phyloP scores from a whole-genome alignment of 2,329 filamentous ascomycete species.

The Phaeosphaeriaceae sp. region DNA sequence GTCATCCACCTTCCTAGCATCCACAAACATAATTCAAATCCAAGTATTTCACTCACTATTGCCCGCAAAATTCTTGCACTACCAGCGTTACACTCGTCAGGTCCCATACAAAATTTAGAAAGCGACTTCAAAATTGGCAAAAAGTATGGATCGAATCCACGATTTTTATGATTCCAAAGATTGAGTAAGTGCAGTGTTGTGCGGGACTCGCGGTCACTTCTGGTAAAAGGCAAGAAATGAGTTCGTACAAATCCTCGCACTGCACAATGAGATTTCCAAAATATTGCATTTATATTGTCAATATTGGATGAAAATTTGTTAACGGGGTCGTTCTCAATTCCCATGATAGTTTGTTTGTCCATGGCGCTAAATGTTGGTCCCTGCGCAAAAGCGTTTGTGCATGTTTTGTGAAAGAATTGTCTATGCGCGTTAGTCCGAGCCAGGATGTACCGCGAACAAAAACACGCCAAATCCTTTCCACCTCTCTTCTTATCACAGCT shows the following conservation, averaged over 20 bases:
- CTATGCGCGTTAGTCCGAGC: slow-evolving; percentile 13
- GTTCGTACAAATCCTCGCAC: slow-evolving; percentile 75
- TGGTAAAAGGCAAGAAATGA: slow-evolving; percentile 83
- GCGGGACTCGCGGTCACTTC: slow-evolving; percentile 74
- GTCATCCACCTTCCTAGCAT: too few relatives aligned
- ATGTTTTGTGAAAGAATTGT: slow-evolving; percentile 4
- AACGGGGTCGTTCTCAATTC: not conserved
- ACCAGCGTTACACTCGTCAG: not conserved
- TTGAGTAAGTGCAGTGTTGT: slow-evolving; percentile 64
- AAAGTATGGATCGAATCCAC: slow-evolving; percentile 54
- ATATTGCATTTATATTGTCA: slow-evolving; percentile 26
- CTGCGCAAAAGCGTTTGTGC: not conserved
- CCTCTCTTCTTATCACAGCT: too few relatives aligned
- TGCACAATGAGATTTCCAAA: slow-evolving; percentile 51
- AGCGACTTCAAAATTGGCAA: slow-evolving; percentile 26
- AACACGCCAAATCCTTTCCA: too few relatives aligned
- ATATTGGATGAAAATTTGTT: too few relatives aligned
- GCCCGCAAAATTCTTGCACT: not conserved
- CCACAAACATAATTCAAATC: not conserved
- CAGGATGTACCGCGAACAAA: too few relatives aligned
- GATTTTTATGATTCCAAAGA: slow-evolving; percentile 59
- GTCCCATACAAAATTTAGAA: slow-evolving; percentile 5
- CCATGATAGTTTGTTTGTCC: not conserved
- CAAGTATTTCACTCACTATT: not conserved
- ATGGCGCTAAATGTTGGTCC: slow-evolving; percentile 2